These are phyloP conservation scores for Ogataea pignaliae DNA, from an alignment of 805 yeast genomes.

Conservation along the genomic window DNA sequence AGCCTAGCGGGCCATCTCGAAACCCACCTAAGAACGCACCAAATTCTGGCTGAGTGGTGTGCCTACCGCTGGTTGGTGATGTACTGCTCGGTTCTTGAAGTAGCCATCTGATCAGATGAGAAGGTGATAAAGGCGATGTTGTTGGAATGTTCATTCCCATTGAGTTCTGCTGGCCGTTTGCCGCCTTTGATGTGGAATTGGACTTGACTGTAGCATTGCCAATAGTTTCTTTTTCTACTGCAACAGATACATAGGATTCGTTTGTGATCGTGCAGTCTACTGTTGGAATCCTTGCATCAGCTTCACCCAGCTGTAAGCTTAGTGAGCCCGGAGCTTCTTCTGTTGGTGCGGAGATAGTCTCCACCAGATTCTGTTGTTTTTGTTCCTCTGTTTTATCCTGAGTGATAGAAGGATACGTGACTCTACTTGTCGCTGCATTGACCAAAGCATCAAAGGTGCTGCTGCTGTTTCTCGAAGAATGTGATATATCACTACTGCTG, in stretches of 20 bases:
- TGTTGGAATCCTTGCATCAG: background rate
- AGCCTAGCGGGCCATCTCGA: conserved; percentile 15
- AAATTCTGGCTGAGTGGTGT: conserved; percentile 6
- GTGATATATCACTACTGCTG: too few relatives aligned
- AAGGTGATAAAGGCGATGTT: conserved; percentile 9
- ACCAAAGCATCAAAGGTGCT: too few relatives aligned
- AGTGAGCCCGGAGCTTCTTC: background rate
- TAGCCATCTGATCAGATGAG: conserved; percentile 17
- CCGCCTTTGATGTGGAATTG: too few relatives aligned
- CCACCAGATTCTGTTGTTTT: background rate
- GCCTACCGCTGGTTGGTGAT: conserved; percentile 9
- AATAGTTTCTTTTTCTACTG: background rate
- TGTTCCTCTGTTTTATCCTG: background rate
- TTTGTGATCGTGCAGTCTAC: background rate
- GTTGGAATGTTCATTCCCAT: background rate
- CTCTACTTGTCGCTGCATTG: too few relatives aligned
- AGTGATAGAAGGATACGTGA: too few relatives aligned
- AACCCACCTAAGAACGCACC: conserved; percentile 15
- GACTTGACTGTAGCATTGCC: background rate
- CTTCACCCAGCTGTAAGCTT: background rate
- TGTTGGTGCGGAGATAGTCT: background rate
- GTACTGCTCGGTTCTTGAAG: conserved; percentile 11
- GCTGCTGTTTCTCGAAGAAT: too few relatives aligned
- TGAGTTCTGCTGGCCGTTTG: background rate
- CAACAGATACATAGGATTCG: background rate